Conservation (phyloP, 208 protist species). For the Balamuthia mandrillaris region DNA sequence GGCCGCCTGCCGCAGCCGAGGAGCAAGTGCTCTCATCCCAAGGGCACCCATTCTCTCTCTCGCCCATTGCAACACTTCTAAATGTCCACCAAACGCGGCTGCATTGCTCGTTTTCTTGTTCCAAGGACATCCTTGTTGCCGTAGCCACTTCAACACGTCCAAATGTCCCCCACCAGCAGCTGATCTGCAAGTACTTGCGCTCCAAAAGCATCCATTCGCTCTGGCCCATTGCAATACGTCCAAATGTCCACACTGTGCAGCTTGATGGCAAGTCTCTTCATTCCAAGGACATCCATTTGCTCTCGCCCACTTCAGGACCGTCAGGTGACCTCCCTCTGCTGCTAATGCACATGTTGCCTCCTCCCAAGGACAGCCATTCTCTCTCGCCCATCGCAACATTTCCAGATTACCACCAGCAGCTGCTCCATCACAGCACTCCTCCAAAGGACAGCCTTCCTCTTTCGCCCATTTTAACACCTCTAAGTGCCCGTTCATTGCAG, state of each 20-base stretch:
- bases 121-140: background rate
- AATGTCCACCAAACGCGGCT: no score
- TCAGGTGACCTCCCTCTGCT: background rate
- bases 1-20: no score
- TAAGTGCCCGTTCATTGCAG: background rate
- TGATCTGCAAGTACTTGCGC: background rate
- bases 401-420: background rate
- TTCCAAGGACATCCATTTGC: background rate
- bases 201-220: background rate
- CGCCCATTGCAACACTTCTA: no score
- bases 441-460: background rate
- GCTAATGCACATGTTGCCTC: background rate
- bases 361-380: background rate
- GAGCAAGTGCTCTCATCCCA: no score
- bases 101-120: background rate
- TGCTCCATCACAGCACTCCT: background rate
- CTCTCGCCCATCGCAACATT: background rate
- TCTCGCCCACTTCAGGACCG: background rate
- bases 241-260: background rate
- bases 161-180: background rate
- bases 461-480: background rate
- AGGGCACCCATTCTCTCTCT: no score
- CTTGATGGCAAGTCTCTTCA: background rate
- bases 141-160: background rate
- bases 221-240: background rate